Evolutionary conservation across 345 rosid genomes (phyloP).

Genomic region (Punica granatum): DNA sequence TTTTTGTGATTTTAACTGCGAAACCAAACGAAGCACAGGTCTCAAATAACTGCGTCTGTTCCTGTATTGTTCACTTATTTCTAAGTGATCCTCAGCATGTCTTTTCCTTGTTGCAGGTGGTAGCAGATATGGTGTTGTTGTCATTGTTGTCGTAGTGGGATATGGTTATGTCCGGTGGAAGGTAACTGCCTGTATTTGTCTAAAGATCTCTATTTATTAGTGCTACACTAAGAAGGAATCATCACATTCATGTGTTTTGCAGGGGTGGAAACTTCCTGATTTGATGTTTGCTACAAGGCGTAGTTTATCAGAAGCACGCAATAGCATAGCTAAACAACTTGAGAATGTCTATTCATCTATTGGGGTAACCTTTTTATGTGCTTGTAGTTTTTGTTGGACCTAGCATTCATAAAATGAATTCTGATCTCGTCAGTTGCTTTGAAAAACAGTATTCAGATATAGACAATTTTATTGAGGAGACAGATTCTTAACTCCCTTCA

Average conservation of each 20-base stretch:
- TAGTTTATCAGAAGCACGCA: slow-evolving; percentile 77
- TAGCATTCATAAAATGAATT: neutral
- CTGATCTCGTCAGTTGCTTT: neutral
- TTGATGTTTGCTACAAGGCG: slow-evolving; percentile 93
- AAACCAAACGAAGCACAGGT: too few relatives aligned
- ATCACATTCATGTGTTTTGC: slow-evolving; percentile 1
- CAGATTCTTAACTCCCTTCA: neutral
- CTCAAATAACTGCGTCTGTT: neutral
- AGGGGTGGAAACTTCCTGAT: slow-evolving; percentile 97
- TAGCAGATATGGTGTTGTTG: slow-evolving; percentile 35
- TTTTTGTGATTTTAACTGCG: too few relatives aligned
- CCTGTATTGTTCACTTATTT: neutral
- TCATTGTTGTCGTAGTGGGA: slow-evolving; percentile 50
- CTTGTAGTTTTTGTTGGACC: neutral
- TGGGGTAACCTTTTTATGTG: slow-evolving; percentile 32
- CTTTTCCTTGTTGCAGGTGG: slow-evolving; percentile 33
- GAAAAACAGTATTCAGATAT: neutral
- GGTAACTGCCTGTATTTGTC: slow-evolving; percentile 27
- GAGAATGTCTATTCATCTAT: slow-evolving; percentile 67
- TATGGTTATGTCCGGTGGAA: slow-evolving; percentile 82
- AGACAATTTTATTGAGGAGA: neutral
- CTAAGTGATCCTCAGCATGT: neutral
- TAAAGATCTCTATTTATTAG: neutral
- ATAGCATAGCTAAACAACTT: slow-evolving; percentile 61
- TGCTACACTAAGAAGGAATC: neutral